These are phyloP conservation scores for Xerocomellus intermedius DNA, from an alignment of 768 basidiomycete genomes.

Conservation along the genomic window DNA sequence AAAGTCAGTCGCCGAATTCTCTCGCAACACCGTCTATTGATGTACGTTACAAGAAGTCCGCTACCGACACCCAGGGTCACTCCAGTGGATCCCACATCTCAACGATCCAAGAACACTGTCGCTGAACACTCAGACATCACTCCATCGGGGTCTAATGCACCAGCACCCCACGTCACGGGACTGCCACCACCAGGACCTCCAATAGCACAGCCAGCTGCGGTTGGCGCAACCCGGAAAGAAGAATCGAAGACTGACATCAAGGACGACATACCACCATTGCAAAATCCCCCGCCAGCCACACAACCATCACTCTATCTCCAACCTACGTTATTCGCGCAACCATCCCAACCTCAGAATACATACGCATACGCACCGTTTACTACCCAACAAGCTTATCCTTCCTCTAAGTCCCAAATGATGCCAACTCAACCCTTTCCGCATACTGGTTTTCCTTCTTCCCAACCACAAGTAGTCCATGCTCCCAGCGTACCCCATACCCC, in stretches of 20 bases:
- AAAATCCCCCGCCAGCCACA: neutral
- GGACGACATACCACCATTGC: neutral
- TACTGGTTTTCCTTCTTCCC: slow-evolving; percentile 14
- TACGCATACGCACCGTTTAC: slow-evolving; percentile 11
- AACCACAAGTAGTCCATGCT: slow-evolving; percentile 11
- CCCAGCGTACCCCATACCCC: slow-evolving; percentile 11
- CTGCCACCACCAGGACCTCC: neutral
- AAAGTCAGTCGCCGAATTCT: slow-evolving; percentile 42
- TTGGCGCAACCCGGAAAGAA: neutral
- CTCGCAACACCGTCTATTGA: slow-evolving; percentile 15
- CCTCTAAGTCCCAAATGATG: slow-evolving; percentile 19
- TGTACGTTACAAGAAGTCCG: slow-evolving; percentile 46
- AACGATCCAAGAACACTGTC: slow-evolving; percentile 3
- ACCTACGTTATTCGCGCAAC: slow-evolving; percentile 10
- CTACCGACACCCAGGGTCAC: slow-evolving; percentile 63
- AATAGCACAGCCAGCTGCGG: neutral
- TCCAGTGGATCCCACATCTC: slow-evolving; percentile 38
- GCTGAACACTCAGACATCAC: neutral
- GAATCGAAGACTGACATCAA: neutral
- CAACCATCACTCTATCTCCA: slow-evolving; percentile 14
- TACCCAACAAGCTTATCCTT: slow-evolving; percentile 18
- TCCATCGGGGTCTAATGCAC: neutral
- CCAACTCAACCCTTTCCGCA: slow-evolving; percentile 19
- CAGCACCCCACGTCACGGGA: neutral
- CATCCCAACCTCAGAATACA: slow-evolving; percentile 21